Evolutionary conservation across 495 filamentous ascomycete genomes (phyloP).

Genomic region (Hypoxylon trugodes): DNA sequence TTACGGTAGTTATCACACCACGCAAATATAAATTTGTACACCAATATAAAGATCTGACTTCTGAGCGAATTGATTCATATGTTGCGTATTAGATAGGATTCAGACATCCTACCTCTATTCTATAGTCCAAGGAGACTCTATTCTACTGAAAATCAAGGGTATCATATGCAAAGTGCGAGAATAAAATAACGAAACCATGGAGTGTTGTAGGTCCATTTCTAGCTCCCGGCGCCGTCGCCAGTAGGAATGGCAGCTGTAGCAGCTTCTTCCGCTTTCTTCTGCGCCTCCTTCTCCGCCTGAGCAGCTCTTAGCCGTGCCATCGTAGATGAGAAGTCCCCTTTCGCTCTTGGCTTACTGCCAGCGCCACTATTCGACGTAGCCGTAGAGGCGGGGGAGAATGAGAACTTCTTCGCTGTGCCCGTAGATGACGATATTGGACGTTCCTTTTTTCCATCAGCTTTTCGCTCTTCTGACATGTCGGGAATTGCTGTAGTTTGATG

Average conservation of each 20-base stretch:
- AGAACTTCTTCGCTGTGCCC: constrained; percentile 4
- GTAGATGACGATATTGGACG: constrained; percentile 9
- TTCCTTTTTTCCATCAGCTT: constrained; percentile 45
- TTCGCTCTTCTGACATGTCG: constrained; percentile 32
- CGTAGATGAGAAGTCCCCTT: constrained; percentile 45
- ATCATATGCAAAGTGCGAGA: constrained; percentile 13
- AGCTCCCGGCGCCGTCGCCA: neutral
- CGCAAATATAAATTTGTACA: too few species aligned
- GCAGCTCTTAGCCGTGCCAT: constrained; percentile 53
- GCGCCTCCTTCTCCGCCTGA: constrained; percentile 48
- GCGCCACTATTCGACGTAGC: neutral
- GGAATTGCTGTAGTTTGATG: constrained; percentile 27
- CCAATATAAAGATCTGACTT: too few species aligned
- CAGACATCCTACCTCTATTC: neutral
- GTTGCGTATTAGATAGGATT: neutral
- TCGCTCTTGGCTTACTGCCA: constrained; percentile 4
- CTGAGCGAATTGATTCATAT: too few species aligned
- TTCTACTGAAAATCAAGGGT: constrained; percentile 14
- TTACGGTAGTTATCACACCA: too few species aligned
- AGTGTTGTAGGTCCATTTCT: neutral
- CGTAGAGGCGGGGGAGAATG: constrained; percentile 5
- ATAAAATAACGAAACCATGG: neutral
- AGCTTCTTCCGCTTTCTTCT: constrained; percentile 31
- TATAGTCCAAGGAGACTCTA: neutral
- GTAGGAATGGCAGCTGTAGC: neutral